phyloP scores from a whole-genome alignment of 164 flowering plant genomes.

The Taxillus chinensis region DNA sequence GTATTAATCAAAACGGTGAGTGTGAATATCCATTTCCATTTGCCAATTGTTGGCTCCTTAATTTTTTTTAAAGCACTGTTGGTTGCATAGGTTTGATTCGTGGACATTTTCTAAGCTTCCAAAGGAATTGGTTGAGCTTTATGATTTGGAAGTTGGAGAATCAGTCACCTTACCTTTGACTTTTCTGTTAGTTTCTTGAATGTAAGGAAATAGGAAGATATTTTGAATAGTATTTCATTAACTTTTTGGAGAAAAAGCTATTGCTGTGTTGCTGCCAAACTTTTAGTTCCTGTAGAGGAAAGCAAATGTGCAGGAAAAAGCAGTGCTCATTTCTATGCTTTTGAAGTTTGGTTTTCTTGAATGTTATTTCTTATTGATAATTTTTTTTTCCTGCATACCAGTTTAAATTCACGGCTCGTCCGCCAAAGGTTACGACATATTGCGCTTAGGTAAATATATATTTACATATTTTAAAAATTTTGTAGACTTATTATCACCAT shows the following conservation, averaged over 20 bases:
- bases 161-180: neutral
- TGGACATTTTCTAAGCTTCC: neutral
- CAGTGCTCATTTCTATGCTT: neutral
- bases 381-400: slow-evolving; percentile 18
- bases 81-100: neutral
- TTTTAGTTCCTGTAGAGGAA: neutral
- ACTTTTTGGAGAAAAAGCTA: neutral
- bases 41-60: too few relatives aligned
- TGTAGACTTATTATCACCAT: too few relatives aligned
- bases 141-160: neutral
- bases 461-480: neutral
- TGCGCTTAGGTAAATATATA: slow-evolving; percentile 59
- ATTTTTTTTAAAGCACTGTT: too few relatives aligned
- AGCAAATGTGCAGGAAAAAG: neutral
- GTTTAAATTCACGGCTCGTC: slow-evolving; percentile 75
- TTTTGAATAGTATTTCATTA: neutral
- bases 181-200: neutral
- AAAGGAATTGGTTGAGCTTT: neutral
- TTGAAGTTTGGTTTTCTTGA: neutral
- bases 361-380: neutral
- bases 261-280: neutral
- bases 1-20: too few relatives aligned
- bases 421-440: slow-evolving; percentile 75
- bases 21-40: too few relatives aligned
- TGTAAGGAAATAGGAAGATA: neutral